Evolutionary conservation across 257 asterid species (phyloP), one percentile per base, ranked within the genome.

Genomic region (Nemophila menziesii): DNA sequence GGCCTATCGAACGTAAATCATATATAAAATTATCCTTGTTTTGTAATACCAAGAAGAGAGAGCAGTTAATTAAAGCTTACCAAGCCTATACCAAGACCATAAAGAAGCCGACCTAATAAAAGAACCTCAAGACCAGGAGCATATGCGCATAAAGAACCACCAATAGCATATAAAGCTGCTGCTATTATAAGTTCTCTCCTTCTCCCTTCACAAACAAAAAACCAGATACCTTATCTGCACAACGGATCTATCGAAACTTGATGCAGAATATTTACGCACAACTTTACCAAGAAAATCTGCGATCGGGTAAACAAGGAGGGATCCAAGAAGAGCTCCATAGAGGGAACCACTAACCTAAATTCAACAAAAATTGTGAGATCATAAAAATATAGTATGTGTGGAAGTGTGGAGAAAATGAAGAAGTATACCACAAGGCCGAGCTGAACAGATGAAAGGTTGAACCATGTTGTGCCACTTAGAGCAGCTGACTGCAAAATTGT

Each of bases 41-140:
- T 26, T 21, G 13, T 43, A 41, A 11, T 17, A 11, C 44, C 1
- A 17, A 37, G 43, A 13, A 29, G 9, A 7, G 9, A 7, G 36
- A 53, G 51, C 39, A 44, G 47, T 51, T 19, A 7, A 16, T 20
- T 47, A 48, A 52, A 42, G 47, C 66, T 55, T 60, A 84, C 98
- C 90, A 84, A 69, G 62, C 98, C 98, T 40, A 89, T 89, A 52
- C 98, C 98, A 43, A 89, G 92, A 33, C 98, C 98, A 52, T 78
- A 89, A 8, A 89, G 46, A 55, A 79, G 79, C 44, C 98, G 81
- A 13, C 79, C 94, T 53, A 70, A 16, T 58, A 89, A 70, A 58
- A 89, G 95, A 64, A 77, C 71, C 42, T 69, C 78, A 42, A 89
- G 80, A 44, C 74, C 80, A 40, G 98, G 93, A 55, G 98, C 74